These are phyloP conservation scores for Yamadazyma olivae DNA, from an alignment of 805 yeast genomes.

Conservation along the genomic window DNA sequence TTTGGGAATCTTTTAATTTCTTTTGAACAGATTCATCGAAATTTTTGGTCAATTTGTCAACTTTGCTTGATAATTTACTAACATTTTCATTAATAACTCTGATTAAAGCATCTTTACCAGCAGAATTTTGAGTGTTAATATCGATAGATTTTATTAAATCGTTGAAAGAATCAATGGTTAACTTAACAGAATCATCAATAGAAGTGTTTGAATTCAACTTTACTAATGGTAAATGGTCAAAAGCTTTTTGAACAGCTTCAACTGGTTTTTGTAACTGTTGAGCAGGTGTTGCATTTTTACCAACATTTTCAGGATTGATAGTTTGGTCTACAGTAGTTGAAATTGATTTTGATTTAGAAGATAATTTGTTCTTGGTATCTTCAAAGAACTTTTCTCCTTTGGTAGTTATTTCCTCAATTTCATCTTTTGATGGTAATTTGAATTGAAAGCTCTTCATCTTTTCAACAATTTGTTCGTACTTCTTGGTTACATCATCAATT, in stretches of 20 bases:
- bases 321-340: constrained; percentile 3
- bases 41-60: constrained; percentile 28
- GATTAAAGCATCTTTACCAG: constrained; percentile 26
- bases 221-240: constrained; percentile 32
- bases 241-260: constrained; percentile 28
- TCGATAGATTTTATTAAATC: constrained; percentile 35
- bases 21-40: constrained; percentile 36
- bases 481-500: constrained; percentile 25
- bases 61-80: constrained; percentile 25
- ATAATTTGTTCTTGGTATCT: constrained; percentile 34
- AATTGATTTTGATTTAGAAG: neutral
- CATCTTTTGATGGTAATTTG: constrained; percentile 29
- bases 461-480: constrained; percentile 15
- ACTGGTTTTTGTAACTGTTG: constrained; percentile 42
- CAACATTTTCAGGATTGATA: constrained; percentile 6
- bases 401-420: constrained; percentile 29
- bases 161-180: constrained; percentile 37
- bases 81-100: constrained; percentile 31
- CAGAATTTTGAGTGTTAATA: constrained; percentile 17
- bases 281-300: constrained; percentile 28
- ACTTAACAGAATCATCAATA: constrained; percentile 32
- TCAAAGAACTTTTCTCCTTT: constrained; percentile 32
- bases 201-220: constrained; percentile 20
- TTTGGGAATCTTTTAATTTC: constrained; percentile 34
- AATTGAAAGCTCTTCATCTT: constrained; percentile 16